Conservation (phyloP, 2,329 filamentous ascomycete genomes). For the Fusarium multiceps region DNA sequence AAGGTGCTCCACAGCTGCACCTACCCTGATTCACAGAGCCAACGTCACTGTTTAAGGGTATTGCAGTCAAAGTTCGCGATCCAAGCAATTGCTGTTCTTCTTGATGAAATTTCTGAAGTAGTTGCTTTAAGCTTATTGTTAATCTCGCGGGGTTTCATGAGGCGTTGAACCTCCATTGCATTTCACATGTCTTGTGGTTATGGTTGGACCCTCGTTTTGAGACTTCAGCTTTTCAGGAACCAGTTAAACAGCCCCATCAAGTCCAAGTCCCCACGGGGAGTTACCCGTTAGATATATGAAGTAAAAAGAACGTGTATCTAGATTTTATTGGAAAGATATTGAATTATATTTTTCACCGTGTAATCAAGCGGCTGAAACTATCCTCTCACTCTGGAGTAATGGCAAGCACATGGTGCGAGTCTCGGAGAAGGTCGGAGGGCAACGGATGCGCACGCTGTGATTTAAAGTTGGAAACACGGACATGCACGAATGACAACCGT, state of each 20-base stretch:
- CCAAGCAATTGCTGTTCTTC: neutral
- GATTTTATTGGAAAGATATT: neutral
- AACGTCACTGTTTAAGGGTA: neutral
- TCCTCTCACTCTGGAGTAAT: neutral
- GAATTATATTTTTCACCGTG: neutral
- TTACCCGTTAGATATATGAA: neutral
- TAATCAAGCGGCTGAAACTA: neutral
- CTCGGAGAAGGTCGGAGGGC: slow-evolving; percentile 24
- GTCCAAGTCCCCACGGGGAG: slow-evolving; percentile 13
- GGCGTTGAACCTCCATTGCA: neutral
- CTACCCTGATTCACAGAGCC: neutral
- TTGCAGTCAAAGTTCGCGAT: neutral
- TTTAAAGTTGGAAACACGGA: neutral
- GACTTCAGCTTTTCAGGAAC: neutral
- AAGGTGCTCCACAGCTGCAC: neutral
- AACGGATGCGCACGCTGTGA: neutral
- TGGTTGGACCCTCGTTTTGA: neutral
- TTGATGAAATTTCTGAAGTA: neutral
- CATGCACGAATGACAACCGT: neutral
- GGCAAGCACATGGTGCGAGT: neutral
- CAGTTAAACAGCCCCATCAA: slow-evolving; percentile 16
- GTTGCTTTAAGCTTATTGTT: neutral
- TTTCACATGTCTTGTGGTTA: neutral
- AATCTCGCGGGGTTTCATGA: neutral
- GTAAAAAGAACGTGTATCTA: neutral